These are phyloP conservation scores for Brasenia schreberi DNA, from an alignment of 164 flowering plant species.

Conservation along the genomic window DNA sequence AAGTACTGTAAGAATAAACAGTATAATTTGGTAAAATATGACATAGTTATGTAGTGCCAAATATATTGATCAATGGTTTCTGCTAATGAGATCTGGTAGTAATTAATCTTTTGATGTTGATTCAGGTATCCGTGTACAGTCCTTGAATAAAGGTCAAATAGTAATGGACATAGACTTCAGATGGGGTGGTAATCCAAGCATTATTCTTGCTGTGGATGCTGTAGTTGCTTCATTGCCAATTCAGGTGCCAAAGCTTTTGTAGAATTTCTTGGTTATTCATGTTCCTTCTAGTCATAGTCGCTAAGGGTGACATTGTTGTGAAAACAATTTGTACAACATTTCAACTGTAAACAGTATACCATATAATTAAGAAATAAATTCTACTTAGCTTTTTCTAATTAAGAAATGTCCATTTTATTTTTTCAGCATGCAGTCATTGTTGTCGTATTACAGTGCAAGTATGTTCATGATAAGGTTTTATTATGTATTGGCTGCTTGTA, in stretches of 20 bases:
- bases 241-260: constrained; percentile 42
- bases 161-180: constrained; percentile 93
- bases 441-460: background rate
- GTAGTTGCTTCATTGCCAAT: constrained; percentile 89
- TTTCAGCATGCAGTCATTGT: background rate
- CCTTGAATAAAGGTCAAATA: constrained; percentile 88
- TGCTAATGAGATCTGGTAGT: background rate
- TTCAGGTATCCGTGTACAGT: constrained; percentile 90
- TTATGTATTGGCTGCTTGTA: background rate
- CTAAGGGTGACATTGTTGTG: background rate
- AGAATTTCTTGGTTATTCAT: background rate
- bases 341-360: background rate
- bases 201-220: constrained; percentile 84
- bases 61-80: background rate
- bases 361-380: too few species aligned
- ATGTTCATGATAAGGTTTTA: background rate
- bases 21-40: too few species aligned
- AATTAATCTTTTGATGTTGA: background rate
- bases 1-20: background rate
- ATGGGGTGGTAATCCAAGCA: constrained; percentile 99
- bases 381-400: too few species aligned
- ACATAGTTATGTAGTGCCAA: background rate
- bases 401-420: background rate
- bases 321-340: background rate
- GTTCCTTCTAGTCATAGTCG: background rate